These are phyloP conservation scores for Saccharomycopsis synnaedendra DNA, from an alignment of 805 yeast species.

Conservation along the genomic window DNA sequence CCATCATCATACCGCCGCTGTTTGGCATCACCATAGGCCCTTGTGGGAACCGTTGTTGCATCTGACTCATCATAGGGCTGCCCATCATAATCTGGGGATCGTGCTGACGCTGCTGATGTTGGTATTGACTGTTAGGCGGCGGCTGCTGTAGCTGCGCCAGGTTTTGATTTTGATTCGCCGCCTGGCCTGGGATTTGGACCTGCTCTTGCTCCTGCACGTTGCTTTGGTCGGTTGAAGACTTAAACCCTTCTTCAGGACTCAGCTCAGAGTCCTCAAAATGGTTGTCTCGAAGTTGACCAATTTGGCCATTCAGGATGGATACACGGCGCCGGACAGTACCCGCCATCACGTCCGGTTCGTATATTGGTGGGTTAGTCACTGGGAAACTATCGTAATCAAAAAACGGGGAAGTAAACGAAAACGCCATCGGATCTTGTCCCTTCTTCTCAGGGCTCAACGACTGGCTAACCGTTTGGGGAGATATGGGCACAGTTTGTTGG, in stretches of 20 bases:
- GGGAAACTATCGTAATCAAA: constrained; percentile 12
- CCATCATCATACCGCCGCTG: not conserved
- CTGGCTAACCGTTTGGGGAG: not conserved
- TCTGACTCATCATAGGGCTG: not conserved
- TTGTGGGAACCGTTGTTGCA: not conserved
- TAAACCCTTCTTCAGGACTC: not conserved
- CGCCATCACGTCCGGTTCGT: constrained; percentile 30
- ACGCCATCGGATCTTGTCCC: too few species aligned
- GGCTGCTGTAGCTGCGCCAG: constrained; percentile 19
- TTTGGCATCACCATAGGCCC: not conserved
- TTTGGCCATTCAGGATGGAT: constrained; percentile 78
- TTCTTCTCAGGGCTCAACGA: too few species aligned
- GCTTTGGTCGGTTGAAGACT: not conserved
- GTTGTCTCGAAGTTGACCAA: constrained; percentile 52
- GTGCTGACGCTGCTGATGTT: not conserved
- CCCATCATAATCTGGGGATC: not conserved
- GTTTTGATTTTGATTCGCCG: not conserved
- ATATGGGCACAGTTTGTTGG: too few species aligned
- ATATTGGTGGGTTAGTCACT: constrained; percentile 28
- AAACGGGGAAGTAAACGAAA: constrained; percentile 1
- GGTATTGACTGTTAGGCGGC: not conserved
- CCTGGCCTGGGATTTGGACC: not conserved
- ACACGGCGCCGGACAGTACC: constrained; percentile 47
- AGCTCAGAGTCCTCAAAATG: constrained; percentile 19
- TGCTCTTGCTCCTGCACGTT: not conserved